Conservation (phyloP, 352 stramenopile species). For the Peronospora belbahrii region DNA sequence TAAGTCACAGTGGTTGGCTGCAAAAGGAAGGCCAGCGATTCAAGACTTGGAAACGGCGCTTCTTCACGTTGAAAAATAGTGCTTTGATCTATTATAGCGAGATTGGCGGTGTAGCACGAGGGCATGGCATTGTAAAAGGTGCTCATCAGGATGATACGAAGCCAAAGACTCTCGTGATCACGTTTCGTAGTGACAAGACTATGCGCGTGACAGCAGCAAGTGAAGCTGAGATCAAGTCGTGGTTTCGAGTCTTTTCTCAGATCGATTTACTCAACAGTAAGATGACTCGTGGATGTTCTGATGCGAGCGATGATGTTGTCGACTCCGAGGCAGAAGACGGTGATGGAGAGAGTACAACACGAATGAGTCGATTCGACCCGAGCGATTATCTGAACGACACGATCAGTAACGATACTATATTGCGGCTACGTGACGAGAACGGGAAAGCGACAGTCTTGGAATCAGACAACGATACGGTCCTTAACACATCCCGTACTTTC, state of each 20-base stretch:
- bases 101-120: conserved; percentile 43
- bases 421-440: conserved; percentile 38
- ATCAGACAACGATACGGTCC: conserved; percentile 5
- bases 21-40: conserved; percentile 69
- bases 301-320: conserved; percentile 19
- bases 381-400: conserved; percentile 67
- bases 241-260: conserved; percentile 36
- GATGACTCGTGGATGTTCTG: conserved; percentile 11
- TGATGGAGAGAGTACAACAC: conserved; percentile 7
- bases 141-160: conserved; percentile 41
- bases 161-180: conserved; percentile 41
- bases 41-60: conserved; percentile 73
- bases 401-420: conserved; percentile 68
- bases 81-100: conserved; percentile 71
- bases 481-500: conserved; percentile 30
- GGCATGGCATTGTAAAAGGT: conserved; percentile 46
- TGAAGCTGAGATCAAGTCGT: conserved; percentile 35
- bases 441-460: conserved; percentile 26
- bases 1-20: conserved; percentile 54
- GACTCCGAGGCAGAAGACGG: conserved; percentile 18
- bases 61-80: conserved; percentile 64
- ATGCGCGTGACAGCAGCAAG: conserved; percentile 29
- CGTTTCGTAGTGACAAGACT: conserved; percentile 25
- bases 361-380: conserved; percentile 35
- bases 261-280: conserved; percentile 10